phyloP scores from a whole-genome alignment of 2,329 filamentous ascomycete genomes.

The Knufia petricola region DNA sequence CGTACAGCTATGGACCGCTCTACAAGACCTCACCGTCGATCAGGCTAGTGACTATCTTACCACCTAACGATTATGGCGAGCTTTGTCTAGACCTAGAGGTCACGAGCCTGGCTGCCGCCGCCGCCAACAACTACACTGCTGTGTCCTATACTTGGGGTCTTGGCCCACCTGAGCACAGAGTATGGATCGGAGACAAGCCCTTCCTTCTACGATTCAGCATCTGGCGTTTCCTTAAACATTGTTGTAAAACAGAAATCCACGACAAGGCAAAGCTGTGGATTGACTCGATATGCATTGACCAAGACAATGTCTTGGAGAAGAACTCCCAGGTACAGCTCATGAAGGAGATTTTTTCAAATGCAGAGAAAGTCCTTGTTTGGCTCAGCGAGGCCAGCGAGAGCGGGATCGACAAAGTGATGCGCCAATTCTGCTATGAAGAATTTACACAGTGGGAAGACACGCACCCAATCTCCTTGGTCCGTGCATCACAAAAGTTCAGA shows the following conservation, averaged over 20 bases:
- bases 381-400: conserved; percentile 8
- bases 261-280: conserved; percentile 8
- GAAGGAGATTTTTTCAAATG: conserved; percentile 10
- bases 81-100: too few relatives aligned
- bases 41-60: too few relatives aligned
- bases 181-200: not conserved
- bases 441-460: too few relatives aligned
- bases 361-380: conserved; percentile 10
- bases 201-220: not conserved
- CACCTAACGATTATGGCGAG: too few relatives aligned
- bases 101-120: too few relatives aligned
- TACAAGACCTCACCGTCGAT: too few relatives aligned
- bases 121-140: not conserved
- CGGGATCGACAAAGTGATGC: too few relatives aligned
- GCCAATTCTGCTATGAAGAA: too few relatives aligned
- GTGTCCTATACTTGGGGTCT: not conserved
- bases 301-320: conserved; percentile 10
- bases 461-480: too few relatives aligned
- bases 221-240: not conserved
- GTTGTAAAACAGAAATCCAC: not conserved
- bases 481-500: too few relatives aligned
- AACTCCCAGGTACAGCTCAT: conserved; percentile 12
- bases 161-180: not conserved
- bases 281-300: conserved; percentile 13
- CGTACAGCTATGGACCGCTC: too few relatives aligned